Percentiles rank a stretch among this genome's conserved stretches.
phyloP scores from a whole-genome alignment of 2,329 filamentous ascomycete genomes.

The Fusarium sp. region DNA sequence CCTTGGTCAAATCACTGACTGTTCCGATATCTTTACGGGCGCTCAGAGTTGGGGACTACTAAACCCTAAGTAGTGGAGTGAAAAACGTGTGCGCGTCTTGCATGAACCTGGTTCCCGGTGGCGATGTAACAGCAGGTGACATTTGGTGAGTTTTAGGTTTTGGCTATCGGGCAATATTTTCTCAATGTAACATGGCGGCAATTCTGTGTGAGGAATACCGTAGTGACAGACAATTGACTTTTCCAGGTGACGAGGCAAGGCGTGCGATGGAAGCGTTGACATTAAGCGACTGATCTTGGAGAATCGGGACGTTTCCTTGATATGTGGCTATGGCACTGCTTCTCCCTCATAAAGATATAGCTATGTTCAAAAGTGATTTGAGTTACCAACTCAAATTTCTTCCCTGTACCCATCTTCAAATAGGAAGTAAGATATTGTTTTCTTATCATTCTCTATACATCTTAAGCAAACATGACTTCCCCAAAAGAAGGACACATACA shows the following conservation, averaged over 20 bases:
- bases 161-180: background rate
- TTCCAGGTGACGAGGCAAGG: background rate
- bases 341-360: rapidly evolving
- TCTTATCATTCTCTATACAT: too few relatives aligned
- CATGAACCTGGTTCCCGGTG: background rate
- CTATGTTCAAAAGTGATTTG: background rate
- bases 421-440: rapidly evolving
- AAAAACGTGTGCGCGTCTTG: background rate
- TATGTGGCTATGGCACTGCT: background rate
- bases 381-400: rapidly evolving
- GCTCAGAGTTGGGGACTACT: rapidly evolving
- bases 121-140: background rate
- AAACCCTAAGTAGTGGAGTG: background rate
- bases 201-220: background rate
- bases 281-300: too few relatives aligned
- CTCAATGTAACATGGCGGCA: background rate
- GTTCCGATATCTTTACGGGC: background rate
- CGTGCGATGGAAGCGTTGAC: background rate
- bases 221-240: background rate
- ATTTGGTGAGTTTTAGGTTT: background rate
- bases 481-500: background rate
- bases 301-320: rapidly evolving
- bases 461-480: background rate
- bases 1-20: background rate
- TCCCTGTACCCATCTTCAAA: background rate